Evolutionary conservation across 192 early-diverging fungal species (phyloP).

Genomic region (Coemansia guatemalensis): DNA sequence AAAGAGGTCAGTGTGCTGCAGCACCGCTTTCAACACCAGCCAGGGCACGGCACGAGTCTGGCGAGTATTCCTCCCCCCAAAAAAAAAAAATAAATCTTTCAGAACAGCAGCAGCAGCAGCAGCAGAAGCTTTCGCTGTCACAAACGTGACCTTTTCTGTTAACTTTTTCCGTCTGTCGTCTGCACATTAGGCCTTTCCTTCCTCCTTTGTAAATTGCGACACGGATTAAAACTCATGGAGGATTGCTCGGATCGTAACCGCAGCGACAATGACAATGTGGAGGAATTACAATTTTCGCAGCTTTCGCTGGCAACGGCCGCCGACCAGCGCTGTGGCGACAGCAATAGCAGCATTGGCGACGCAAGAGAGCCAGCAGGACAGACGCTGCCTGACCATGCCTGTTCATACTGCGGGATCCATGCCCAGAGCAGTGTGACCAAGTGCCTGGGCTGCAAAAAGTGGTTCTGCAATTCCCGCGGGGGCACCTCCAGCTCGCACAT

Average conservation of each 20-base stretch:
- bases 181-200: too few species aligned
- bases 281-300: slow-evolving; percentile 35
- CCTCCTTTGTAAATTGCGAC: too few species aligned
- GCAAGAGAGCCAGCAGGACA: slow-evolving; percentile 9
- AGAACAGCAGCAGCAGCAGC: too few species aligned
- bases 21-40: too few species aligned
- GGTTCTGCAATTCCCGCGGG: slow-evolving; percentile 96
- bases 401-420: slow-evolving; percentile 94
- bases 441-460: slow-evolving; percentile 89
- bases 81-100: too few species aligned
- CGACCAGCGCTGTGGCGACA: not conserved
- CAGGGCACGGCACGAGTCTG: too few species aligned
- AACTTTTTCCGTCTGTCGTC: too few species aligned
- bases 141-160: too few species aligned
- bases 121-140: too few species aligned
- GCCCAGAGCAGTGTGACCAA: slow-evolving; percentile 82
- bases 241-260: not conserved
- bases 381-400: slow-evolving; percentile 77
- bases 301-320: slow-evolving; percentile 14
- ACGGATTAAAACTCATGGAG: not conserved
- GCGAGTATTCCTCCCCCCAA: too few species aligned
- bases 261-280: slow-evolving; percentile 14
- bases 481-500: slow-evolving; percentile 92
- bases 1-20: too few species aligned
- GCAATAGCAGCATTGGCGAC: slow-evolving; percentile 39